A percentile compares a stretch with the other conserved stretches of the same genome.
Conservation (phyloP, 2,329 filamentous ascomycete genomes). For the Penicillium decumbens region DNA sequence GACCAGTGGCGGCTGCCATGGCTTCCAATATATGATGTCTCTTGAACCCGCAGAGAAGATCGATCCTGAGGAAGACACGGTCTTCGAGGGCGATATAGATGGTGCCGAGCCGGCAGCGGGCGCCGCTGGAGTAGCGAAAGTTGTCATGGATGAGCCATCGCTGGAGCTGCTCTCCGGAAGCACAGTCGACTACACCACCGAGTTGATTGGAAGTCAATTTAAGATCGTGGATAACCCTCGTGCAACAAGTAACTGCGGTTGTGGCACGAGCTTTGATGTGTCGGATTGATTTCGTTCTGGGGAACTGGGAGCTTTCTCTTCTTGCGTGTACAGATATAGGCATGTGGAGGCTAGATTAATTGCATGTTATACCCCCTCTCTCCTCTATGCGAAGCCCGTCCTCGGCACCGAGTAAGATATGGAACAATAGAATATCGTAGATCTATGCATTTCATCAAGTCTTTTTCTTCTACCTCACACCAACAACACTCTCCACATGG, state of each 20-base stretch:
- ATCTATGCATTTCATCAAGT: conserved; percentile 28
- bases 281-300: conserved; percentile 50
- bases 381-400: neutral
- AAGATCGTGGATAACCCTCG: conserved; percentile 91
- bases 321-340: conserved; percentile 16
- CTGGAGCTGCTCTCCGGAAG: conserved; percentile 86
- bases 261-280: conserved; percentile 96
- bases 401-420: neutral
- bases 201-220: conserved; percentile 91
- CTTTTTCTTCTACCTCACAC: conserved; percentile 23
- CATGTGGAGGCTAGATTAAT: conserved; percentile 19
- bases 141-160: conserved; percentile 83
- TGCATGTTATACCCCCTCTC: conserved; percentile 23
- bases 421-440: conserved; percentile 8
- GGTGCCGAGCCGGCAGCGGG: conserved; percentile 20
- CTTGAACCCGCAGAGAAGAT: conserved; percentile 59
- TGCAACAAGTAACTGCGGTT: conserved; percentile 91
- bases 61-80: conserved; percentile 72
- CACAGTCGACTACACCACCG: conserved; percentile 93
- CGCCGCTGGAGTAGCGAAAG: conserved; percentile 60
- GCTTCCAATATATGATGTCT: conserved; percentile 95
- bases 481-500: conserved; percentile 15
- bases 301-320: conserved; percentile 1
- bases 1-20: conserved; percentile 91
- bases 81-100: conserved; percentile 65